These are phyloP conservation scores for Pyracantha coccinea DNA, from an alignment of 331 rosid genomes.

Conservation along the genomic window DNA sequence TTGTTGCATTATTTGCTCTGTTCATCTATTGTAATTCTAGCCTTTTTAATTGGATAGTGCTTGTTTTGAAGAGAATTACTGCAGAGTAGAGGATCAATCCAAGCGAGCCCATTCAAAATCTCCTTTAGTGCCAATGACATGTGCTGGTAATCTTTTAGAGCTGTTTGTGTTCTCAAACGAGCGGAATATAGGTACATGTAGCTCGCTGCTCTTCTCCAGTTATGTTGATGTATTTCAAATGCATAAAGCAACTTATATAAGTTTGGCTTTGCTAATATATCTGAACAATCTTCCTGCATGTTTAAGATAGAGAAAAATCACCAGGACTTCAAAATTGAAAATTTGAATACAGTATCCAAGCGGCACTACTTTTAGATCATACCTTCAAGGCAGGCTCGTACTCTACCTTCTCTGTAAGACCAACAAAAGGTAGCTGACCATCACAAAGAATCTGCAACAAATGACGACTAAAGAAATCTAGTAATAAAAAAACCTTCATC, in stretches of 20 bases:
- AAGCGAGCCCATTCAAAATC: constrained; percentile 74
- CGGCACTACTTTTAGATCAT: constrained; percentile 10
- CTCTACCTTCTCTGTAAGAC: constrained; percentile 86
- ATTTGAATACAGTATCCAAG: neutral
- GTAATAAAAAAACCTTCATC: neutral
- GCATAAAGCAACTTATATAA: constrained; percentile 87
- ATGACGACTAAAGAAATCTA: neutral
- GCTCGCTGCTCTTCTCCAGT: constrained; percentile 85
- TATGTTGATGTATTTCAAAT: constrained; percentile 81
- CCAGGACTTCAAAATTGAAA: neutral
- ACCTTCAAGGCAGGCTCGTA: constrained; percentile 98
- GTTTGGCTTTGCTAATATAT: constrained; percentile 72
- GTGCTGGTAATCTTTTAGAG: constrained; percentile 45
- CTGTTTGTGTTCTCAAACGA: constrained; percentile 65
- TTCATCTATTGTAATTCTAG: constrained; percentile 45
- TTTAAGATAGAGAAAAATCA: constrained; percentile 8
- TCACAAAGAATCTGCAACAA: constrained; percentile 70
- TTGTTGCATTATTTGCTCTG: constrained; percentile 42
- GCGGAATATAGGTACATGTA: constrained; percentile 71
- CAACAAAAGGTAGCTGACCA: constrained; percentile 80
- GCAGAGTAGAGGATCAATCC: constrained; percentile 64
- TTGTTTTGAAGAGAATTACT: constrained; percentile 34
- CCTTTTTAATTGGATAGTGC: constrained; percentile 71
- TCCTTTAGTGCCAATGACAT: constrained; percentile 63
- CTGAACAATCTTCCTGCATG: constrained; percentile 79